Evolutionary conservation across 225 moss, liverwort and hornwort genomes (phyloP), one percentile per base, ranked within the genome.

Genomic region (Marchantia paleacea): DNA sequence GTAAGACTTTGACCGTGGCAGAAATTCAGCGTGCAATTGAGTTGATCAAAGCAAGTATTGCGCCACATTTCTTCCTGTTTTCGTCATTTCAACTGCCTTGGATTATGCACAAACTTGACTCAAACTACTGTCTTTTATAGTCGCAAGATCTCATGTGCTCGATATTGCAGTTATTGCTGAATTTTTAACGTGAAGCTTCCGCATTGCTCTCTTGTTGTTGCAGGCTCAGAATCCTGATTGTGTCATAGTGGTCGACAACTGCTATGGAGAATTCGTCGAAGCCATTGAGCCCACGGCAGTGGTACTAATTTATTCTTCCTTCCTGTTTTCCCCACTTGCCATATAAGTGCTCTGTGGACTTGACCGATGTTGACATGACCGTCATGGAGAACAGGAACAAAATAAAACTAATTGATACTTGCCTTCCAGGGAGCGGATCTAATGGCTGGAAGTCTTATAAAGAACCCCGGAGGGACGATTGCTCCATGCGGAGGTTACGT

Each of bases 241-340:
- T 80, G 84, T 92, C 47, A 89, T 96, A 78, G 86, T 94, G 58
- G 96, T 96, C 75, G 96, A 96, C 80, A 94, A 96, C 84, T 94
- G 96, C 86, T 96, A 92, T 84, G 96, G 96, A 69, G 96, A 96
- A 82, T 96, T 96, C 77, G 89, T 96, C 52, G 96, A 96, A 85
- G 89, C 79, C 67, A 53, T 84, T 75, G 96, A 96, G 86, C 96
- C 96, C 50, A 92, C 96, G 62, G 86, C 90, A 78, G 96, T 94
- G 96, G 96, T 96, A 80, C 52, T 79, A 69, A 80, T 52, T 6
- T 57, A 14, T 75, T 24, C 52, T 78, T 63, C 47, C 48, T 49
- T 50, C 70, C 49, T 6, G 39, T 39, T 20, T 13, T 0, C 6
- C 8, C 49, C 50, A 7, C 16, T 12, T 49, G 70, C 49, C 50